Evolutionary conservation across 768 basidiomycete genomes (phyloP).

Genomic region (Suillus paluster): DNA sequence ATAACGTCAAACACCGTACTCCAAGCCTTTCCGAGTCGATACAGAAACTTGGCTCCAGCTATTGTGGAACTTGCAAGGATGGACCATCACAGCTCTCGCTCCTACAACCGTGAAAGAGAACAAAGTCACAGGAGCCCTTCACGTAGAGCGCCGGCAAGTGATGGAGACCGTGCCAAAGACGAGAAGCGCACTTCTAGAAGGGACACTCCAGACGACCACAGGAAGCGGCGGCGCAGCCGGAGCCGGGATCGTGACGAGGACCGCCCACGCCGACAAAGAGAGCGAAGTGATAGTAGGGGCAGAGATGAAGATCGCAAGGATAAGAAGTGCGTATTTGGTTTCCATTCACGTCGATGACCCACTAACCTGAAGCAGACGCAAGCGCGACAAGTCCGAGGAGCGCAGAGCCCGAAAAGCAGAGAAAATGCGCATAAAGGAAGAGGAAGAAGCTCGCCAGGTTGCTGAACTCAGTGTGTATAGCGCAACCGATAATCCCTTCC

Average conservation of each 20-base stretch:
- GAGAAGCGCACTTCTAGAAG: constrained; percentile 38
- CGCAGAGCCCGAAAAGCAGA: constrained; percentile 85
- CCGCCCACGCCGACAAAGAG: constrained; percentile 31
- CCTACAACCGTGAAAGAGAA: constrained; percentile 34
- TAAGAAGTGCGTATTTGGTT: constrained; percentile 49
- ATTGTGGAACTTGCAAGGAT: constrained; percentile 31
- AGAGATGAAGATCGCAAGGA: constrained; percentile 40
- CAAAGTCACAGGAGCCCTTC: constrained; percentile 37
- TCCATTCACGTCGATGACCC: neutral
- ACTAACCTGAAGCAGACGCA: constrained; percentile 56
- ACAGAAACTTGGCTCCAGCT: neutral
- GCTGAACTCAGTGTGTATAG: constrained; percentile 97
- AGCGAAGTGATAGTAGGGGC: constrained; percentile 23
- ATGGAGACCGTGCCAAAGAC: constrained; percentile 18
- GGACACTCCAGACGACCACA: constrained; percentile 33
- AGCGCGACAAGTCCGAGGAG: constrained; percentile 87
- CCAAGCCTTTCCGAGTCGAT: constrained; percentile 8
- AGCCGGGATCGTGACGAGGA: constrained; percentile 36
- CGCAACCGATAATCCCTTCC: constrained; percentile 96
- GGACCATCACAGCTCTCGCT: constrained; percentile 53
- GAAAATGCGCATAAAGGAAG: constrained; percentile 80
- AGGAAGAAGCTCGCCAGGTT: constrained; percentile 90
- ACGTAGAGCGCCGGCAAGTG: constrained; percentile 16
- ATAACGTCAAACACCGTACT: neutral
- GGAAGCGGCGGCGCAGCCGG: constrained; percentile 36